phyloP scores from a whole-genome alignment of 345 rosid genomes.

The Euclidium syriacum region DNA sequence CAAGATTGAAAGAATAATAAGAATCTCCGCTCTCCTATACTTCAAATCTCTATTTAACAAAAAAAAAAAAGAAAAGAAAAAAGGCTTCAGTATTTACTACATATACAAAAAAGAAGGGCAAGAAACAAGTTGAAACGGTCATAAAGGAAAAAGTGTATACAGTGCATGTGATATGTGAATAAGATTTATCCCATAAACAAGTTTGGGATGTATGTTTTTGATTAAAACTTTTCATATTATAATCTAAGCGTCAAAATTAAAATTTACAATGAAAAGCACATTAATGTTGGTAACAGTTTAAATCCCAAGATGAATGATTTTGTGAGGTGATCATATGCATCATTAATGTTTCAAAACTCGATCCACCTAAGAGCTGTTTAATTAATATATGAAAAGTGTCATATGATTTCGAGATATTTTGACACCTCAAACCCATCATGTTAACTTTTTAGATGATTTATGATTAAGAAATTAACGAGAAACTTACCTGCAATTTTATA shows the following conservation, averaged over 20 bases:
- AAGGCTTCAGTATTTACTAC: neutral
- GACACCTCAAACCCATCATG: neutral
- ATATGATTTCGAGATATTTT: too few species aligned
- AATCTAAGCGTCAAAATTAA: neutral
- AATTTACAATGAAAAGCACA: slow-evolving; percentile 13
- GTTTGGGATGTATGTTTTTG: slow-evolving; percentile 9
- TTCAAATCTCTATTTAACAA: neutral
- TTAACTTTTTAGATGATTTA: neutral
- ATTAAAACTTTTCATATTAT: neutral
- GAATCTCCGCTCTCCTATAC: slow-evolving; percentile 12
- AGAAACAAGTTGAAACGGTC: neutral
- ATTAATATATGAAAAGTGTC: too few species aligned
- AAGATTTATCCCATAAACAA: slow-evolving; percentile 2
- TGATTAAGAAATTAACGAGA: neutral
- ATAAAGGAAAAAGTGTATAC: neutral
- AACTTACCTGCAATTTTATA: slow-evolving; percentile 15
- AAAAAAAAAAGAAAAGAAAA: neutral
- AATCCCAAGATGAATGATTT: neutral
- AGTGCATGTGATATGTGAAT: slow-evolving; percentile 15
- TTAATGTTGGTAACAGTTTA: neutral
- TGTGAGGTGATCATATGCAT: neutral
- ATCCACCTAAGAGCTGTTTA: neutral
- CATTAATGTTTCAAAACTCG: too few species aligned
- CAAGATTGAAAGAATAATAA: slow-evolving; percentile 4
- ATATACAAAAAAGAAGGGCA: neutral